A percentile compares a stretch with the other conserved stretches of the same genome.
phyloP scores from a whole-genome alignment of 345 rosid genomes.

The Litchi chinensis region DNA sequence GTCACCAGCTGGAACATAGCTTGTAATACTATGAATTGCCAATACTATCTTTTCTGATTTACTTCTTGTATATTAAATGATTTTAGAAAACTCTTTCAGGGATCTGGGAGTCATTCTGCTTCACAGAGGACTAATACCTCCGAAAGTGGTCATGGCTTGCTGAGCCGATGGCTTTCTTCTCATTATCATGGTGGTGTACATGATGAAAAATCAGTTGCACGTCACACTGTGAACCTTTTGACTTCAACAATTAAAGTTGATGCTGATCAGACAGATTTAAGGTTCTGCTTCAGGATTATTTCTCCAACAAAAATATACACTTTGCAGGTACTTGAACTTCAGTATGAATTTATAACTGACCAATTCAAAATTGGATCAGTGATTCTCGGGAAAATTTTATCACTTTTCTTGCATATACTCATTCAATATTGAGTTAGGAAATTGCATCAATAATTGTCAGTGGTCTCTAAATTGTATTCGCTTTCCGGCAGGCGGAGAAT shows the following conservation, averaged over 20 bases:
- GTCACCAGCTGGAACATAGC: conserved; percentile 27
- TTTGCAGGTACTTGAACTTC: conserved; percentile 56
- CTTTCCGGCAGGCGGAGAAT: conserved; percentile 69
- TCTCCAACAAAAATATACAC: conserved; percentile 64
- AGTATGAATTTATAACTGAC: conserved; percentile 5
- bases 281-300: conserved; percentile 82
- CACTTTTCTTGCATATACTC: not conserved
- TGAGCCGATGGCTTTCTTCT: conserved; percentile 84
- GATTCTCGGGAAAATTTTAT: not conserved
- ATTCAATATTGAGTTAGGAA: conserved; percentile 5
- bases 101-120: conserved; percentile 56
- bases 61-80: conserved; percentile 23
- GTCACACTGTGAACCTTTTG: conserved; percentile 68
- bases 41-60: conserved; percentile 9
- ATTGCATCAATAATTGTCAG: not conserved
- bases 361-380: not conserved
- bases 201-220: conserved; percentile 78
- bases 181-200: conserved; percentile 70
- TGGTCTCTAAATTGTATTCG: conserved; percentile 7
- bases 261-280: conserved; percentile 75
- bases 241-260: conserved; percentile 82
- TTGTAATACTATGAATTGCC: conserved; percentile 8
- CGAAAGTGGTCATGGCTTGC: conserved; percentile 61
- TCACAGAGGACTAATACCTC: conserved; percentile 47
- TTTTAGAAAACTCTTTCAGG: conserved; percentile 38